phyloP scores from a whole-genome alignment of 805 yeast species.

The Saccharomycopsis malanga region DNA sequence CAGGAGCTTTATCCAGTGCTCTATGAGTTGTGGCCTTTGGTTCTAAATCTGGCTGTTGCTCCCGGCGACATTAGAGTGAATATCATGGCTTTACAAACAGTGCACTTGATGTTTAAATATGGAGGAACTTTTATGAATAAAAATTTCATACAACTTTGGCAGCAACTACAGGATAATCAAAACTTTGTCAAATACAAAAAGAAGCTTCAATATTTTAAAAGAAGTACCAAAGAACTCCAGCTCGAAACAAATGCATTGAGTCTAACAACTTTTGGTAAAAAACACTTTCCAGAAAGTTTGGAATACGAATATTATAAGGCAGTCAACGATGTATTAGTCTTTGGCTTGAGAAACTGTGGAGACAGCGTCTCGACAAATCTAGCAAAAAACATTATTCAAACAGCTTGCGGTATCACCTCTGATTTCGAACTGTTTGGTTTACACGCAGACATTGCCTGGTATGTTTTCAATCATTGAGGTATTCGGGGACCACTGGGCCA shows the following conservation, averaged over 20 bases:
- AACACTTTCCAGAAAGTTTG: conserved; percentile 7
- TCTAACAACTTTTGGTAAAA: neutral
- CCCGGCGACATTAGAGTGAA: conserved; percentile 28
- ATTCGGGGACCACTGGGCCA: too few species aligned
- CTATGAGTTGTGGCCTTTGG: conserved; percentile 48
- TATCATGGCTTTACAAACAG: conserved; percentile 27
- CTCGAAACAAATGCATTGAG: neutral
- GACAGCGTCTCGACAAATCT: neutral
- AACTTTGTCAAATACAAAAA: conserved; percentile 8
- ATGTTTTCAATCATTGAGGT: conserved; percentile 4
- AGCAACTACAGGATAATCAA: conserved; percentile 16
- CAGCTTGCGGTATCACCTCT: conserved; percentile 7
- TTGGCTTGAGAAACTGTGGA: conserved; percentile 12
- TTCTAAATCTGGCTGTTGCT: conserved; percentile 22
- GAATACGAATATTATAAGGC: conserved; percentile 14
- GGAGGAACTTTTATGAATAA: conserved; percentile 42
- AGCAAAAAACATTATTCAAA: conserved; percentile 9
- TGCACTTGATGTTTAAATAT: conserved; percentile 28
- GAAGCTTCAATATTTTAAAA: conserved; percentile 1
- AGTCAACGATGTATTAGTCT: conserved; percentile 7
- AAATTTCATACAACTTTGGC: conserved; percentile 44
- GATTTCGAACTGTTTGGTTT: conserved; percentile 7
- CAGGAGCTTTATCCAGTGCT: conserved; percentile 41
- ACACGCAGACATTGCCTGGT: conserved; percentile 15
- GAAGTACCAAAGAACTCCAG: neutral